Conservation (phyloP, 768 basidiomycete genomes). For the Butyriboletus loyo region DNA sequence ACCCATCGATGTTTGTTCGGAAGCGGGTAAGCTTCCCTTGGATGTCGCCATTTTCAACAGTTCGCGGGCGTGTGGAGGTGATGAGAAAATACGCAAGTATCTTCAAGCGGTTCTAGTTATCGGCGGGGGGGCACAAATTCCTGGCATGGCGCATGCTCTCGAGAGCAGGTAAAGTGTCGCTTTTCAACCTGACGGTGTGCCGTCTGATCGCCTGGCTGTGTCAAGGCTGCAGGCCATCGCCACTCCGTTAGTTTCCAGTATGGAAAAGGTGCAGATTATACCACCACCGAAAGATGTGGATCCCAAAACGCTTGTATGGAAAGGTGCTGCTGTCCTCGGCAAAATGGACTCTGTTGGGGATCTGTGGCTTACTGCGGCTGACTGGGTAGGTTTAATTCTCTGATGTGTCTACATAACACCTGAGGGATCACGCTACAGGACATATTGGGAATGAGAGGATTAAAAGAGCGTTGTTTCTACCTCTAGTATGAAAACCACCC, state of each 20-base stretch:
- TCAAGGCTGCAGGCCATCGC: slow-evolving; percentile 73
- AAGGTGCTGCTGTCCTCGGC: slow-evolving; percentile 87
- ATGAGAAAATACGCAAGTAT: slow-evolving; percentile 88
- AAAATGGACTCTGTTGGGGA: slow-evolving; percentile 90
- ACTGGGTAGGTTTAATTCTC: slow-evolving; percentile 65
- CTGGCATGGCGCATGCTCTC: slow-evolving; percentile 81
- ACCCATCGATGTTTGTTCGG: slow-evolving; percentile 74
- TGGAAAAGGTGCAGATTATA: slow-evolving; percentile 88
- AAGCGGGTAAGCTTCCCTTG: slow-evolving; percentile 86
- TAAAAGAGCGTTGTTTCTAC: slow-evolving; percentile 82
- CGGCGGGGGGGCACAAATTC: slow-evolving; percentile 77
- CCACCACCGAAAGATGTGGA: slow-evolving; percentile 95
- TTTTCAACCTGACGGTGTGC: neutral
- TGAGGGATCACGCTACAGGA: slow-evolving; percentile 45
- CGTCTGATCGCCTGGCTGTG: slow-evolving; percentile 5
- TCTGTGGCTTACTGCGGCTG: slow-evolving; percentile 80
- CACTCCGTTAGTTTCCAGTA: slow-evolving; percentile 74
- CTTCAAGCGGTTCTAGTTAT: slow-evolving; percentile 84
- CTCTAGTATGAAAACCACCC: slow-evolving; percentile 38
- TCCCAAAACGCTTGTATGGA: slow-evolving; percentile 89
- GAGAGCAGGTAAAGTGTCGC: slow-evolving; percentile 66
- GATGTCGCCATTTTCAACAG: slow-evolving; percentile 94
- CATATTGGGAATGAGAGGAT: slow-evolving; percentile 71
- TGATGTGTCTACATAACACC: neutral
- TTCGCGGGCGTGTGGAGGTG: slow-evolving; percentile 80